Evolutionary conservation across 768 basidiomycete genomes (phyloP).

Genomic region (Termitomyces sp.): DNA sequence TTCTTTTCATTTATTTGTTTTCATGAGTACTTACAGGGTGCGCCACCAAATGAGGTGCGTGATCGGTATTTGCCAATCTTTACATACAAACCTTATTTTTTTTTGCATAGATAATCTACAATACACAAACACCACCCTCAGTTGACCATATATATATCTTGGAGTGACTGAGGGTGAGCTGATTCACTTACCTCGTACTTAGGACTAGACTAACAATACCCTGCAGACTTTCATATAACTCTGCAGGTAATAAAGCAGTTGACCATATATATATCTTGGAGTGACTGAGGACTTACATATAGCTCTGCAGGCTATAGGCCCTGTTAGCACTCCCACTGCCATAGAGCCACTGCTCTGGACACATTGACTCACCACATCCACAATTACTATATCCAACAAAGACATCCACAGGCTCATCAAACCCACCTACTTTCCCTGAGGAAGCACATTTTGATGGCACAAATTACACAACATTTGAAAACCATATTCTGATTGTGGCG

Average conservation of each 20-base stretch:
- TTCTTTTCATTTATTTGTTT: neutral
- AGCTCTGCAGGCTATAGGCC: too few species aligned
- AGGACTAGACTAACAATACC: too few species aligned
- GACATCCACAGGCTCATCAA: neutral
- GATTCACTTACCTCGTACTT: too few species aligned
- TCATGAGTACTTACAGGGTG: neutral
- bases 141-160: neutral
- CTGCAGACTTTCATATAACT: too few species aligned
- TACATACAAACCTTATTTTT: neutral
- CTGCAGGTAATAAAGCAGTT: too few species aligned
- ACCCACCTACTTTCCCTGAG: neutral
- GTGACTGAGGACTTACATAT: neutral
- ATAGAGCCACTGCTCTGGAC: too few species aligned
- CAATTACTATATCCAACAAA: too few species aligned
- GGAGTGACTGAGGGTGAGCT: too few species aligned
- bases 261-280: neutral
- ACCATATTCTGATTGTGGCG: too few species aligned
- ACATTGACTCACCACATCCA: too few species aligned
- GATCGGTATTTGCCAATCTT: neutral
- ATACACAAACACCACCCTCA: too few species aligned
- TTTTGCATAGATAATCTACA: neutral
- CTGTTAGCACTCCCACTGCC: too few species aligned
- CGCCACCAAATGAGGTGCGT: neutral
- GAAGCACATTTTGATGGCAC: neutral
- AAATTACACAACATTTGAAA: neutral